Percentiles rank a stretch among this genome's conserved stretches.
phyloP scores from a whole-genome alignment of 2,329 filamentous ascomycete genomes.

The Pseudocercospora cruenta region DNA sequence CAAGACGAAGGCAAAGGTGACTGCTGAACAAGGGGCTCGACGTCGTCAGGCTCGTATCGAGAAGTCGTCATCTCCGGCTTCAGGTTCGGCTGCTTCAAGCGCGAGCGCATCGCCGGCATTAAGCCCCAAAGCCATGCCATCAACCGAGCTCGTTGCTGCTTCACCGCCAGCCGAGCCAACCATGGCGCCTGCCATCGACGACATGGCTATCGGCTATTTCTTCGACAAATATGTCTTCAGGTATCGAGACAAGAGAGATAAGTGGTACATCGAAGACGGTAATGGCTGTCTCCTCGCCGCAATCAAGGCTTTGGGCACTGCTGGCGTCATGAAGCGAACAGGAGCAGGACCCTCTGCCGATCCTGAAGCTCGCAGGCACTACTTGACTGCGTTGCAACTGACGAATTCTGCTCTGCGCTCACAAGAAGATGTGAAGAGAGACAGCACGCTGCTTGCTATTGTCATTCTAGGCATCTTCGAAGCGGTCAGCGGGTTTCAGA shows the following conservation, averaged over 20 bases:
- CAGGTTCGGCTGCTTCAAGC: neutral
- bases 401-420: slow-evolving; percentile 19
- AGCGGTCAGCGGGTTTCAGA: slow-evolving; percentile 64
- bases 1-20: slow-evolving; percentile 20
- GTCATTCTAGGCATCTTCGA: slow-evolving; percentile 65
- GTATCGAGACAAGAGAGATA: slow-evolving; percentile 20
- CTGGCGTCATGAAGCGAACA: slow-evolving; percentile 16
- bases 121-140: neutral
- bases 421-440: slow-evolving; percentile 13
- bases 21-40: slow-evolving; percentile 17
- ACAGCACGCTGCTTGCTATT: slow-evolving; percentile 43
- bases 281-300: slow-evolving; percentile 21
- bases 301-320: slow-evolving; percentile 18
- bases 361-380: slow-evolving; percentile 20
- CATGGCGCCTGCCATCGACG: slow-evolving; percentile 13
- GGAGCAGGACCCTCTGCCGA: slow-evolving; percentile 9
- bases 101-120: slow-evolving; percentile 2
- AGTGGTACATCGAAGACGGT: slow-evolving; percentile 20
- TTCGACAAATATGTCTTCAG: slow-evolving; percentile 22
- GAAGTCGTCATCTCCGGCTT: slow-evolving; percentile 6
- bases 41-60: slow-evolving; percentile 10
- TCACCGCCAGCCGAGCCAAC: slow-evolving; percentile 4
- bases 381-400: slow-evolving; percentile 18
- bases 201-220: slow-evolving; percentile 20
- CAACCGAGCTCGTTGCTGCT: neutral